phyloP scores from a whole-genome alignment of 495 filamentous ascomycete species.

The Niebla homalea region DNA sequence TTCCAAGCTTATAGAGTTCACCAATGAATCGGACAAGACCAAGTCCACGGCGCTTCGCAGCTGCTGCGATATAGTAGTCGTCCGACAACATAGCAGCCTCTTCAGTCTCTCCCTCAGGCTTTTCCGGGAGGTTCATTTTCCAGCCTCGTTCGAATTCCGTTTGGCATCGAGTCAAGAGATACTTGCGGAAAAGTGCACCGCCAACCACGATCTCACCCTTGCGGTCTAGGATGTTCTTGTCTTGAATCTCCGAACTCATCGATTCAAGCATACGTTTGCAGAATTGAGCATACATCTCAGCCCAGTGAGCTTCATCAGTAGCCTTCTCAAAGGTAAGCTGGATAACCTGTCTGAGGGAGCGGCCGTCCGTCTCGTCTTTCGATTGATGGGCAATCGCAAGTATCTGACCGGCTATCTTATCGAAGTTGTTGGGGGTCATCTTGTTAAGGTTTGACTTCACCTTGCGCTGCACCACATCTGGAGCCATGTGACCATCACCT shows the following conservation, averaged over 20 bases:
- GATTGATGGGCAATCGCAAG: constrained; percentile 86
- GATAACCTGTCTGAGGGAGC: constrained; percentile 93
- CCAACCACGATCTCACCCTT: constrained; percentile 74
- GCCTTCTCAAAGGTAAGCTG: constrained; percentile 98
- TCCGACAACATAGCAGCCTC: constrained; percentile 82
- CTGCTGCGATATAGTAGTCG: constrained; percentile 91
- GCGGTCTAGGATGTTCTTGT: constrained; percentile 85
- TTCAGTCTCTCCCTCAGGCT: constrained; percentile 60
- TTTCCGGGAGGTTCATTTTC: constrained; percentile 76
- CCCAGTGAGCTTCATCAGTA: constrained; percentile 97
- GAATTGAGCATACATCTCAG: constrained; percentile 98
- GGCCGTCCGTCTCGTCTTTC: constrained; percentile 86
- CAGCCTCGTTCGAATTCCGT: constrained; percentile 98
- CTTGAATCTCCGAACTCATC: constrained; percentile 91
- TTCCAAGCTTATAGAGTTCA: constrained; percentile 94
- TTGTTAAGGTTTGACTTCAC: constrained; percentile 97
- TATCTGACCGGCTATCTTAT: constrained; percentile 87
- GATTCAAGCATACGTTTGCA: constrained; percentile 91
- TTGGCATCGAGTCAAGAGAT: constrained; percentile 95
- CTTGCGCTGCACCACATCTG: constrained; percentile 93
- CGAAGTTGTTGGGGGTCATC: constrained; percentile 99
- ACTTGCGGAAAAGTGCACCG: constrained; percentile 92
- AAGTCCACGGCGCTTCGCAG: constrained; percentile 91
- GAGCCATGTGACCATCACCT: constrained; percentile 54
- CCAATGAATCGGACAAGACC: constrained; percentile 99